A percentile compares a stretch with the other conserved stretches of the same genome.
Conservation (phyloP, 2,329 filamentous ascomycete genomes). For the Orbilia javanica region DNA sequence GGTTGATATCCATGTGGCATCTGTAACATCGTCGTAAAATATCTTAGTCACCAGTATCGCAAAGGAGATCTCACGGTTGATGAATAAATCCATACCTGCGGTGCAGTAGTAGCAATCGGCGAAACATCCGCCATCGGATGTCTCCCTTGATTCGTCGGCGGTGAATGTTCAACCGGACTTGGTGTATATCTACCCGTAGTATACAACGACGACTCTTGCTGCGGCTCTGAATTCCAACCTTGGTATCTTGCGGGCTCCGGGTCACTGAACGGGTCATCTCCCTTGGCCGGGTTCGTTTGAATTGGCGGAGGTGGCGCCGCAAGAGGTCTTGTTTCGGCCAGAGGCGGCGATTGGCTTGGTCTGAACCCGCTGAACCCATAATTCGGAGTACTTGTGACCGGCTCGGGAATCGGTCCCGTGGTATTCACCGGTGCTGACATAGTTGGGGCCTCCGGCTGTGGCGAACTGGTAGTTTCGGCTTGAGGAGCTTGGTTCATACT, state of each 20-base stretch:
- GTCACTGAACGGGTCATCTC: conserved; percentile 52
- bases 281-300: conserved; percentile 2
- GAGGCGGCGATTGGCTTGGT: conserved; percentile 36
- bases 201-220: conserved; percentile 15
- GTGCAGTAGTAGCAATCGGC: conserved; percentile 18
- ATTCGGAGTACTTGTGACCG: conserved; percentile 18
- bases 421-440: conserved; percentile 22
- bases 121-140: conserved; percentile 54
- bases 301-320: conserved; percentile 31
- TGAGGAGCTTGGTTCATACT: conserved; percentile 44
- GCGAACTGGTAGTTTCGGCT: conserved; percentile 33
- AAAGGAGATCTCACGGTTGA: background rate
- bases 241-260: conserved; percentile 24
- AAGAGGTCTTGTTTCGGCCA: conserved; percentile 20
- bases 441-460: conserved; percentile 31
- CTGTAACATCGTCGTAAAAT: conserved; percentile 18
- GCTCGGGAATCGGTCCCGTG: conserved; percentile 33
- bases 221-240: conserved; percentile 28
- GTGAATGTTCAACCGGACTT: conserved; percentile 35
- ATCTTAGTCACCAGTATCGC: background rate
- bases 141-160: conserved; percentile 18
- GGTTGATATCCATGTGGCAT: conserved; percentile 56
- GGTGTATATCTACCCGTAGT: conserved; percentile 38
- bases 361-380: conserved; percentile 49
- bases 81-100: conserved; percentile 28